Conservation (phyloP, 2,329 filamentous ascomycete genomes). For the Neonectria sp. region DNA sequence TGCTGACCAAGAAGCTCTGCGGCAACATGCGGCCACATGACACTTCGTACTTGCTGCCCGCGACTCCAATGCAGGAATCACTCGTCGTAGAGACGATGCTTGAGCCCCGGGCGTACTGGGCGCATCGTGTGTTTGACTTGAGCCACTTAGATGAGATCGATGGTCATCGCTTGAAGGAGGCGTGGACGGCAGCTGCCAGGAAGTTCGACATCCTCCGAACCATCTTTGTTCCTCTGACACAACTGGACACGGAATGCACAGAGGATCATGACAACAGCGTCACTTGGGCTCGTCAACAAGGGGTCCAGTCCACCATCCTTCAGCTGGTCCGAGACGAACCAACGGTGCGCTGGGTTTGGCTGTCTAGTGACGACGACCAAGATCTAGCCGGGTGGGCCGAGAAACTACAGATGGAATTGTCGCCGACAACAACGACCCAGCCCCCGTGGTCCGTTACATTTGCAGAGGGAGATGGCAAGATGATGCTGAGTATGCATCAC, state of each 20-base stretch:
- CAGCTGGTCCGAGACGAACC: constrained; percentile 33
- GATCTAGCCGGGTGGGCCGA: constrained; percentile 11
- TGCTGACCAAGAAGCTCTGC: constrained; percentile 30
- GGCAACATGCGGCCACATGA: constrained; percentile 29
- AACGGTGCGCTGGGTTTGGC: constrained; percentile 29
- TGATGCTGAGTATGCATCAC: constrained; percentile 67
- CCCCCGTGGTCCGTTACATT: constrained; percentile 56
- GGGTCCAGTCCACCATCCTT: constrained; percentile 35
- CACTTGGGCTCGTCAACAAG: constrained; percentile 34
- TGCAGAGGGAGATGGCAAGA: constrained; percentile 44
- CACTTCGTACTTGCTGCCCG: constrained; percentile 43
- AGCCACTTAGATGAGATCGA: constrained; percentile 45
- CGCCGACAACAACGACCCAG: constrained; percentile 27
- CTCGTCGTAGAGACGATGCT: constrained; percentile 57
- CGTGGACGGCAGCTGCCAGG: constrained; percentile 48
- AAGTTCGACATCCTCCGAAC: constrained; percentile 55
- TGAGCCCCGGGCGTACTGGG: constrained; percentile 56
- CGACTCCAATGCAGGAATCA: constrained; percentile 56
- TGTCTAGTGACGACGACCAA: constrained; percentile 19
- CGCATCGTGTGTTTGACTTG: constrained; percentile 55
- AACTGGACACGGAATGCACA: constrained; percentile 19
- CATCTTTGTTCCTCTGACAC: constrained; percentile 51
- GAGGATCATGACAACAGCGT: constrained; percentile 16
- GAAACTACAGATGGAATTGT: constrained; percentile 27
- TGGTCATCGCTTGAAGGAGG: constrained; percentile 45